Evolutionary conservation across 345 rosid species (phyloP), one percentile per base, ranked within the genome.

Genomic region (Cardamine chenopodiifolia): DNA sequence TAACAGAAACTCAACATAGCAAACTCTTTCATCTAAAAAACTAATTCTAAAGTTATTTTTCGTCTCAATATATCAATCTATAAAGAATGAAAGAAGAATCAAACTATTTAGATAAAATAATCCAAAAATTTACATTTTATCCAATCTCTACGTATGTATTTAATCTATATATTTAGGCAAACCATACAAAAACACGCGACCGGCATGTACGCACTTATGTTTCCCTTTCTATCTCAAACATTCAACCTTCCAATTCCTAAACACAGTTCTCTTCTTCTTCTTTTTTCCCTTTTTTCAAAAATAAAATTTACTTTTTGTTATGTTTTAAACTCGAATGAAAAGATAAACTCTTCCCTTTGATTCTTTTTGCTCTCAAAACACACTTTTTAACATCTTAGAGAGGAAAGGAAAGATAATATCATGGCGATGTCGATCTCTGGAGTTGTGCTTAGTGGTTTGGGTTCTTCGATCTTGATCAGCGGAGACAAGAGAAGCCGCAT

Each of bases 381-480:
- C 34, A 29, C 5, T 37, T 47, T 55, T 18, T 14, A 2, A 49
- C 78, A 23, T 49, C 34, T 48, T 58, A 48, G 18, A 47, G 29
- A 74, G 22, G 34, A 25, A 14, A 62, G 9, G 1, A 5, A 42
- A 25, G 8, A 42, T n/a, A 61, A 15, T 23, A 14, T 25, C 35
- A 62, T 62, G 67, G 22, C 67, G 15, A 62, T 69, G 17, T 69
- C 79, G 8, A 69, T 62, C 32, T 53, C 79, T 3, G 79, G 75
- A 62, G 66, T 44, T 44, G 44, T 62, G 18, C n/a, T 76, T 62
- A 62, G 18, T 62, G 75, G 75, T 39, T n/a, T 69, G 1, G 32
- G 75, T 56, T 69, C 79, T 9, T 53, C 70, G 5, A 54, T 62
- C 11, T 20, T 68, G 57, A 62, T 53, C 23, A 69, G 8, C 2